Base-by-base conservation (phyloP, 345 rosid species). In the Aethionema arabicum region DNA sequence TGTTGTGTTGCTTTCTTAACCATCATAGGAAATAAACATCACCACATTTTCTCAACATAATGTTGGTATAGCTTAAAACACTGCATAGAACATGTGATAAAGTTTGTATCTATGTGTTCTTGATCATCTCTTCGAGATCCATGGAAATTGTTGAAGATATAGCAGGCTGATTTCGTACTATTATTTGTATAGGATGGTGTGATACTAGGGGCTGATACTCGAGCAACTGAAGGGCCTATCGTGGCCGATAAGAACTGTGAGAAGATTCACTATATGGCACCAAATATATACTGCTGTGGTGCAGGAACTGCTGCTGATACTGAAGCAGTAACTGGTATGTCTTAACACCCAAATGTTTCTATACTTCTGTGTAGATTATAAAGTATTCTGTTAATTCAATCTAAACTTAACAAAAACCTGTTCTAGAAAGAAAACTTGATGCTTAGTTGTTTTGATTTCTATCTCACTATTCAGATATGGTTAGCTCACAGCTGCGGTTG, bases 291-390 rank as follows among this genome's bases (percentile, higher is more conserved):
- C 47, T 90, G 97, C 65, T 93, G 97, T 74, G 99, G 95, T 74
- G 99, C 96, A 4, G 99, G 99, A 77, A 88, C 92, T 45, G 97
- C 96, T 61, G 99, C 97, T 40, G 97, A 93, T 67, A 87, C 99
- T 1, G 99, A 90, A 82, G 97, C 97, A 43, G 99, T 93, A 38
- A 93, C 97, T 50, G 97, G 97, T 93, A 72, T 35, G 13, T 50
- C 12, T 42, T 32, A 11, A 53, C 33, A 30, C 8, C 21, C 41
- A 39, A 40, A 8, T 21, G 27, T 40, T 36, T 32, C 0, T 16
- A 3, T 44, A 32, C 32, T 52, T 29, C 10, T 51, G 12, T 0
- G 7, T 3, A 12, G 7, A 51, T 51, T 5, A n/a, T n/a, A 12
- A 33, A 30, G n/a, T 53, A 32, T 27, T 49, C 0, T 45, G 21